A percentile compares a stretch with the other conserved stretches of the same genome.
These are phyloP conservation scores for Phymatotrichopsis omnivora DNA, from an alignment of 2,329 filamentous ascomycete genomes.

Conservation along the genomic window DNA sequence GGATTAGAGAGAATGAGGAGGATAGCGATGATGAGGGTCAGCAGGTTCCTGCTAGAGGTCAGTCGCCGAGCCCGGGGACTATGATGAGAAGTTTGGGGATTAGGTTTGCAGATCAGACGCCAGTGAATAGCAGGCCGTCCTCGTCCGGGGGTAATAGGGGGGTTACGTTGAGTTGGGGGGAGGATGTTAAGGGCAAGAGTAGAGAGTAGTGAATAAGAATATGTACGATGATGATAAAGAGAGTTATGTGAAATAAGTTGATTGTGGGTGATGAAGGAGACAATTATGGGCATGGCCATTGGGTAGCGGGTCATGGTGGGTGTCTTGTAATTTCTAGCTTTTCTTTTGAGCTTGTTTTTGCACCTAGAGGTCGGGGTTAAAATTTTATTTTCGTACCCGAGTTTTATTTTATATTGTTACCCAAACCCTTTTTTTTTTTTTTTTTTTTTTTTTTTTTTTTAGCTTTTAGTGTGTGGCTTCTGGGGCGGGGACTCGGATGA, in stretches of 20 bases:
- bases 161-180: slow-evolving; percentile 19
- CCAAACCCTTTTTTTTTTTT: too few species aligned
- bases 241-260: too few species aligned
- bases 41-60: slow-evolving; percentile 6
- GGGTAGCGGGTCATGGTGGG: too few species aligned
- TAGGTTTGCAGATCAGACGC: slow-evolving; percentile 20
- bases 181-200: slow-evolving; percentile 18
- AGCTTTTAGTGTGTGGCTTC: too few species aligned
- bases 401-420: too few species aligned
- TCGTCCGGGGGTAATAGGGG: slow-evolving; percentile 13
- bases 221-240: too few species aligned
- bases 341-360: neutral
- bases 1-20: slow-evolving; percentile 38
- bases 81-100: slow-evolving; percentile 17
- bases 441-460: too few species aligned
- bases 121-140: slow-evolving; percentile 1
- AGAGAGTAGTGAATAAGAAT: slow-evolving; percentile 19
- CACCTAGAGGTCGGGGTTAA: too few species aligned
- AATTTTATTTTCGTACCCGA: too few species aligned
- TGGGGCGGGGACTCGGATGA: too few species aligned
- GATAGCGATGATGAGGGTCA: slow-evolving; percentile 21
- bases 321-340: slow-evolving; percentile 9
- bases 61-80: slow-evolving; percentile 4
- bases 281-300: too few species aligned
- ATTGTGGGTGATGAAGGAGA: too few species aligned